Evolutionary conservation across 176 grass and related monocot species (phyloP).

Genomic region (Triticum monococcum): DNA sequence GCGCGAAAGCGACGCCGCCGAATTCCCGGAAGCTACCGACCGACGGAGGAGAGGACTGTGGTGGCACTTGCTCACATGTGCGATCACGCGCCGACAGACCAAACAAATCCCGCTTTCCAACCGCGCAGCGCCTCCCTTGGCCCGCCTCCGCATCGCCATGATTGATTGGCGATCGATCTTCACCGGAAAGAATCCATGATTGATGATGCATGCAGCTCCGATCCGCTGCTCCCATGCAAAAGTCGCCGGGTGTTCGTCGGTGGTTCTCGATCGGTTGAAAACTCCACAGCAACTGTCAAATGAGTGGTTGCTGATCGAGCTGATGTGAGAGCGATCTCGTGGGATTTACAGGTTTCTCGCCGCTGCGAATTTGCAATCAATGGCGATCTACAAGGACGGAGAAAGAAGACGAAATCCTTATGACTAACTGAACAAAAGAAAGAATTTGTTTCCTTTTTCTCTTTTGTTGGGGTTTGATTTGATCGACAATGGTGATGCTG

Average conservation of each 20-base stretch:
- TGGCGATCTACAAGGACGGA: background rate
- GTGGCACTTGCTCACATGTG: slow-evolving; percentile 26
- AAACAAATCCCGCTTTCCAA: slow-evolving; percentile 32
- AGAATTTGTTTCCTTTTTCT: background rate
- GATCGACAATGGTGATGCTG: background rate
- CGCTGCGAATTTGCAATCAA: background rate
- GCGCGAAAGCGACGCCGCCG: slow-evolving; percentile 24
- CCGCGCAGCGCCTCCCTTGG: slow-evolving; percentile 12
- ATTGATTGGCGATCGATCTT: background rate
- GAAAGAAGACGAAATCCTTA: background rate
- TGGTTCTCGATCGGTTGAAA: background rate
- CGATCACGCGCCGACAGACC: slow-evolving; percentile 19
- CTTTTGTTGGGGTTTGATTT: background rate
- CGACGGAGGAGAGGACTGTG: background rate
- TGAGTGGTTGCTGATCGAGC: background rate
- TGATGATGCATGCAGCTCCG: background rate
- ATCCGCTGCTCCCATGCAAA: background rate
- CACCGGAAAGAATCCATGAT: background rate
- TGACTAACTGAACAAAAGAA: background rate
- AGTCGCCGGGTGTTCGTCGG: background rate
- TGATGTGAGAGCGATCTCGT: no score
- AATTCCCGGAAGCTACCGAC: slow-evolving; percentile 11
- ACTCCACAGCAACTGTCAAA: background rate
- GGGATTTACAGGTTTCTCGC: slow-evolving; percentile 40
- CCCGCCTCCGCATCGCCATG: background rate